These are phyloP conservation scores for Aspergillus phoenicis DNA, from an alignment of 2,329 filamentous ascomycete species.

Conservation along the genomic window DNA sequence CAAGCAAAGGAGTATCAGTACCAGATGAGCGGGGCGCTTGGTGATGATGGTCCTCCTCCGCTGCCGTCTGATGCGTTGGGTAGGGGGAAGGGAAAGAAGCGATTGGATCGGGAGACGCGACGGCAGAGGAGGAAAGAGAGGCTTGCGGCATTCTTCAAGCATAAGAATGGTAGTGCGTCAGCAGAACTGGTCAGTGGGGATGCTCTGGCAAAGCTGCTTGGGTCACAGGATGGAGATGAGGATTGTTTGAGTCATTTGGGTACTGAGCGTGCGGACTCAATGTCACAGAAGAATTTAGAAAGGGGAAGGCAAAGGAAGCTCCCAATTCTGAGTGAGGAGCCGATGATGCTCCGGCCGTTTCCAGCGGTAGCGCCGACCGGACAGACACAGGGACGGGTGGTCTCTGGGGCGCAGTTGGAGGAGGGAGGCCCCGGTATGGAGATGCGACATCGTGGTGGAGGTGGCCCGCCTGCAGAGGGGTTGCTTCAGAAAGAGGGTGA, in stretches of 20 bases:
- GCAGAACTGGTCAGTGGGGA: conserved; percentile 52
- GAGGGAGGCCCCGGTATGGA: conserved; percentile 61
- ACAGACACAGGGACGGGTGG: conserved; percentile 62
- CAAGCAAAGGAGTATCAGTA: neutral
- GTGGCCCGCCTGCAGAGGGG: conserved; percentile 44
- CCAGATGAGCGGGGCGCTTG: neutral
- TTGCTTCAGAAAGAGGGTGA: conserved; percentile 53
- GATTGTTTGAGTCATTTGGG: conserved; percentile 50
- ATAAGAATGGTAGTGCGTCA: conserved; percentile 45
- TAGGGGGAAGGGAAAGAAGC: conserved; percentile 7
- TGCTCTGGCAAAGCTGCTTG: conserved; percentile 67
- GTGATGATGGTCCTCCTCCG: neutral
- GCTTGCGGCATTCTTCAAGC: conserved; percentile 35
- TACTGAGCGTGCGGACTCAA: conserved; percentile 28
- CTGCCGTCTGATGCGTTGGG: neutral
- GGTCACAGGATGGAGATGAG: conserved; percentile 62
- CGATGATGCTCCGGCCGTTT: conserved; percentile 22
- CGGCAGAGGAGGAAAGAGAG: conserved; percentile 29
- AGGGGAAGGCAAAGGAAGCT: conserved; percentile 31
- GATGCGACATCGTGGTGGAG: conserved; percentile 45
- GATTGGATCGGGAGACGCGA: conserved; percentile 23
- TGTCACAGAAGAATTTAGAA: conserved; percentile 20
- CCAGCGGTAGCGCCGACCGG: conserved; percentile 40
- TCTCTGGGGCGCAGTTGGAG: conserved; percentile 70
- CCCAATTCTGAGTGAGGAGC: conserved; percentile 27